Conservation (phyloP, 2,329 filamentous ascomycete genomes). For the Ophiocordyceps camponoti-saundersi region DNA sequence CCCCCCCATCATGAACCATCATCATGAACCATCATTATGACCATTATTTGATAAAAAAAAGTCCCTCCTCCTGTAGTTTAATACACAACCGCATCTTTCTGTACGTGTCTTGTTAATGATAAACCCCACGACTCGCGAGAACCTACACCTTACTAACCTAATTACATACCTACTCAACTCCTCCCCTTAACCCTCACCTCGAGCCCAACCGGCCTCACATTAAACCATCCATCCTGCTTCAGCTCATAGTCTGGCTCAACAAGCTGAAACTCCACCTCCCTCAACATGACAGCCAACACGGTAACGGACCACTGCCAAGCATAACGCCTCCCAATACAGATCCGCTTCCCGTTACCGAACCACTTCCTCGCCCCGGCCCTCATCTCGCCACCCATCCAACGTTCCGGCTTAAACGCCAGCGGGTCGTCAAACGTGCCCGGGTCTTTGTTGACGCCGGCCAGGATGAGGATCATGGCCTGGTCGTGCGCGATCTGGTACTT, state of each 20-base stretch:
- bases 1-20: too few relatives aligned
- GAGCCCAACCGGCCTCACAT: conserved; percentile 29
- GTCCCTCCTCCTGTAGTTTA: not conserved
- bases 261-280: conserved; percentile 27
- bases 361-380: conserved; percentile 29
- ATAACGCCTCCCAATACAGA: conserved; percentile 33
- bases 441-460: conserved; percentile 32
- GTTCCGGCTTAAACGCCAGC: conserved; percentile 26
- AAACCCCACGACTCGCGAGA: too few relatives aligned
- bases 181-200: conserved; percentile 24
- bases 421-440: conserved; percentile 29
- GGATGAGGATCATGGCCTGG: conserved; percentile 30
- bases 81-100: not conserved
- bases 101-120: too few relatives aligned
- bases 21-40: too few relatives aligned
- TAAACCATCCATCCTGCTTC: conserved; percentile 34
- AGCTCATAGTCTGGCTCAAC: conserved; percentile 21
- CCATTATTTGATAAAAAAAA: too few relatives aligned
- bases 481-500: conserved; percentile 31
- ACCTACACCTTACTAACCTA: too few relatives aligned
- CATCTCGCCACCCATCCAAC: conserved; percentile 28
- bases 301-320: conserved; percentile 27
- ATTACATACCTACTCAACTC: too few relatives aligned
- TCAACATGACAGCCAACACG: conserved; percentile 23
- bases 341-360: conserved; percentile 33